Percentiles rank a stretch among this genome's conserved stretches.
Evolutionary conservation across 805 yeast species (phyloP).

Genomic region (Candida golubevii): DNA sequence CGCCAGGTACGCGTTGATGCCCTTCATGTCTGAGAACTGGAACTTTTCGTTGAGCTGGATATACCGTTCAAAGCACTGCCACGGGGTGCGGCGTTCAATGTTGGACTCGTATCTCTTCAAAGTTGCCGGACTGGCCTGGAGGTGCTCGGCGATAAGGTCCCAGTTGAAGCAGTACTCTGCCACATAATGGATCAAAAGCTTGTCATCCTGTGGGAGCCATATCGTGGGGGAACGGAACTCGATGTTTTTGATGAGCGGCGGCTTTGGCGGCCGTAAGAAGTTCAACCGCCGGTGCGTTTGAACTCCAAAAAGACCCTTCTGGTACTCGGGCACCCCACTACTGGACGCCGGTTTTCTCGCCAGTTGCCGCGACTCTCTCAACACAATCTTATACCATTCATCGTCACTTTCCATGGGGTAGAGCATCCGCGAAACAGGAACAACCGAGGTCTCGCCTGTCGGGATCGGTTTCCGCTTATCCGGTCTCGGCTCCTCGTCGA

Average conservation of each 20-base stretch:
- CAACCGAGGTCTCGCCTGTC: conserved; percentile 30
- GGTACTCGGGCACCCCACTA: conserved; percentile 34
- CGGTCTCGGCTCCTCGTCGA: conserved; percentile 30
- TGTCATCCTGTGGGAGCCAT: conserved; percentile 95
- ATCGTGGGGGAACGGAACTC: conserved; percentile 87
- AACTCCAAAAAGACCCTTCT: conserved; percentile 57
- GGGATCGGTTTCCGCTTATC: conserved; percentile 4
- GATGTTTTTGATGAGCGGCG: conserved; percentile 78
- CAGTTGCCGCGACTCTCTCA: conserved; percentile 34
- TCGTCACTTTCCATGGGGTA: conserved; percentile 62
- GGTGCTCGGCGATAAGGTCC: conserved; percentile 82
- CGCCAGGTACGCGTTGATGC: conserved; percentile 76
- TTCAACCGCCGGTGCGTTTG: conserved; percentile 52
- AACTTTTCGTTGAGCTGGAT: conserved; percentile 87
- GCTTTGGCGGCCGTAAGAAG: conserved; percentile 80
- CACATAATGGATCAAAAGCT: conserved; percentile 69
- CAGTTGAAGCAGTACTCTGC: conserved; percentile 89
- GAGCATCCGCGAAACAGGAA: conserved; percentile 63
- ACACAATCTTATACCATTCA: conserved; percentile 55
- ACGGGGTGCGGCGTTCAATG: conserved; percentile 92
- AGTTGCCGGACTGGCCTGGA: conserved; percentile 61
- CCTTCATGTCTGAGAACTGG: conserved; percentile 82
- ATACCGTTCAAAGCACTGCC: conserved; percentile 98
- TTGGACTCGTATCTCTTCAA: conserved; percentile 67
- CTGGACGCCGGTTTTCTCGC: background rate